phyloP scores from a whole-genome alignment of 2,329 filamentous ascomycete species.

The Colletotrichum godetiae region DNA sequence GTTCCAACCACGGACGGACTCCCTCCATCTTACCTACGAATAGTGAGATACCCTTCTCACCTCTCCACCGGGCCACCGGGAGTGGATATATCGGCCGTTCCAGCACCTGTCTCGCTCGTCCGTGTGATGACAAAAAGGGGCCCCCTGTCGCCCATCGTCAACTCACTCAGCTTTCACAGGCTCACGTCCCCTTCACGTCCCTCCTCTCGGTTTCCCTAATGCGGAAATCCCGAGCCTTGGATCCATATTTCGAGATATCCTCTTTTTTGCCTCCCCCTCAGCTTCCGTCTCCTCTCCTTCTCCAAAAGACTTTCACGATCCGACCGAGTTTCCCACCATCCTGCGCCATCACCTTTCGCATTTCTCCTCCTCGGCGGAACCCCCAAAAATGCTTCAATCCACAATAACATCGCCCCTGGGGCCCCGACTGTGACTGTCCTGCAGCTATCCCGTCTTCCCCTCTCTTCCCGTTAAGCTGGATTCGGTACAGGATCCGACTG shows the following conservation, averaged over 20 bases:
- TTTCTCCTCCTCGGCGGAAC: not conserved
- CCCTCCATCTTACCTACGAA: not conserved
- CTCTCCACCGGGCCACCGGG: not conserved
- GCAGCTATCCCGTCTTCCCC: conserved; percentile 4
- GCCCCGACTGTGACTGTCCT: conserved; percentile 11
- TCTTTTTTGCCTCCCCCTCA: not conserved
- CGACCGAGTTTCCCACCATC: not conserved
- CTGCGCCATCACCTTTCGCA: not conserved
- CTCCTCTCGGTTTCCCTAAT: conserved; percentile 16
- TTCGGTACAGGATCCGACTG: conserved; percentile 27
- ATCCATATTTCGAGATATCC: conserved; percentile 7
- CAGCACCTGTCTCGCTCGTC: conserved; percentile 28
- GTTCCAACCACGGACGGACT: not conserved
- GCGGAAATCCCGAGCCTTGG: conserved; percentile 18
- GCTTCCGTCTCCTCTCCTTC: not conserved
- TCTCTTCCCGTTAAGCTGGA: conserved; percentile 23
- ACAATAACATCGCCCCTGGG: conserved; percentile 16
- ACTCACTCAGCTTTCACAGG: not conserved
- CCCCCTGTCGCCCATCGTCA: conserved; percentile 1
- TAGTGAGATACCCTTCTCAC: not conserved
- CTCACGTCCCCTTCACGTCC: not conserved
- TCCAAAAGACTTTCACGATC: not conserved
- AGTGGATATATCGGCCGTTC: conserved; percentile 32
- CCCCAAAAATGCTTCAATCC: not conserved
- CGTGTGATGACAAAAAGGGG: conserved; percentile 22